Percentiles rank a stretch among this genome's conserved stretches.
Conservation (phyloP, 257 asterid genomes). For the Fraxinus pennsylvanica region DNA sequence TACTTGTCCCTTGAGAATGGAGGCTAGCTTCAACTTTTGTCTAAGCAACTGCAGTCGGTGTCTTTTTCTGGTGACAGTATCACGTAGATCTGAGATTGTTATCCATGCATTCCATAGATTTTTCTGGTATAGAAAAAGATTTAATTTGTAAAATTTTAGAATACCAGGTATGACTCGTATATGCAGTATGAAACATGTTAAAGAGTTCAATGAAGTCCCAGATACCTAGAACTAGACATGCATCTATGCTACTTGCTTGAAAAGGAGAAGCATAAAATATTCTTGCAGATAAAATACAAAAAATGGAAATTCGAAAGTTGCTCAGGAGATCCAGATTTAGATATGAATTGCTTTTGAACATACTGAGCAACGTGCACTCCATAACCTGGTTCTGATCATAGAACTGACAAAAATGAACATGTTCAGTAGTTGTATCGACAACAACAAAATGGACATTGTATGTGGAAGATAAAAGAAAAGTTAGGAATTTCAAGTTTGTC, state of each 20-base stretch:
- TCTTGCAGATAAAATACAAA: too few species aligned
- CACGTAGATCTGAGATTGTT: slow-evolving; percentile 66
- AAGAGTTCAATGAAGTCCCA: background rate
- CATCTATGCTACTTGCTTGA: background rate
- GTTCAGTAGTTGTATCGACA: background rate
- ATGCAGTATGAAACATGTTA: background rate
- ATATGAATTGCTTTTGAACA: background rate
- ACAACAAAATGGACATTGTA: background rate
- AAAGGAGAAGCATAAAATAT: background rate
- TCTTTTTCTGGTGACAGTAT: slow-evolving; percentile 59
- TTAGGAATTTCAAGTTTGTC: background rate
- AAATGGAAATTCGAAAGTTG: background rate
- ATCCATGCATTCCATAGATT: slow-evolving; percentile 73
- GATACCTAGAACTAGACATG: background rate
- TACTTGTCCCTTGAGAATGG: slow-evolving; percentile 68
- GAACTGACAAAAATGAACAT: background rate
- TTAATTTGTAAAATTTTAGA: slow-evolving; percentile 14
- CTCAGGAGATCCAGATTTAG: background rate
- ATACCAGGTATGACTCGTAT: background rate
- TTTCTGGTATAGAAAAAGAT: slow-evolving; percentile 39
- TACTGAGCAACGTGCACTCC: background rate
- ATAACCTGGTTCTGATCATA: background rate
- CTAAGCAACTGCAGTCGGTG: slow-evolving; percentile 67
- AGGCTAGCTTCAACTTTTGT: slow-evolving; percentile 63
- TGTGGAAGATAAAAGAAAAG: background rate